These are phyloP conservation scores for Colletotrichum destructivum DNA, from an alignment of 2,329 filamentous ascomycete species.

Conservation along the genomic window DNA sequence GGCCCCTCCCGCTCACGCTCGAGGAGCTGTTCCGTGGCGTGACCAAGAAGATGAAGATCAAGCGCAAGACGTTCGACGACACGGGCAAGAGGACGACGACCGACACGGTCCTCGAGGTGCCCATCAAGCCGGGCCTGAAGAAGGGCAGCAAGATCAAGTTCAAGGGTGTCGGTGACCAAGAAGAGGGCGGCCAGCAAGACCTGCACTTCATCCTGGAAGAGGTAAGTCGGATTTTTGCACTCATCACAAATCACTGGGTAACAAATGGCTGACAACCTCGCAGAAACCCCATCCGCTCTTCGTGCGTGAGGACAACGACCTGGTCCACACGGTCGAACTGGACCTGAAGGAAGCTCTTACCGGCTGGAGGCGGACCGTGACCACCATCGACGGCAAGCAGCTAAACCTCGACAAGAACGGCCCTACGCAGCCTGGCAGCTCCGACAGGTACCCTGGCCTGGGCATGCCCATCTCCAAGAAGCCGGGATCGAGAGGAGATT, in stretches of 20 bases:
- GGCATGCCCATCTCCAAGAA: constrained; percentile 98
- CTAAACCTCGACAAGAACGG: constrained; percentile 84
- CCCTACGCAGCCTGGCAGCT: constrained; percentile 87
- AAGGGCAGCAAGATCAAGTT: constrained; percentile 99
- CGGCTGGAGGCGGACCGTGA: constrained; percentile 92
- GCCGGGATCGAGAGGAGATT: constrained; percentile 85
- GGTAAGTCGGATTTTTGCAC: constrained; percentile 69
- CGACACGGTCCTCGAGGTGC: constrained; percentile 93
- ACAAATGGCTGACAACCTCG: constrained; percentile 57
- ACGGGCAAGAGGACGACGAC: constrained; percentile 87
- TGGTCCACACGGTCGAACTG: constrained; percentile 84
- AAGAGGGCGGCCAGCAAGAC: constrained; percentile 96
- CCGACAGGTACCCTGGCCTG: constrained; percentile 85
- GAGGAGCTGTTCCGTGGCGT: constrained; percentile 91
- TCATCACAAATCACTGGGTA: not conserved
- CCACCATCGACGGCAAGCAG: constrained; percentile 93
- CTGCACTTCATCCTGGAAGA: constrained; percentile 95
- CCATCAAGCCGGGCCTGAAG: constrained; percentile 95
- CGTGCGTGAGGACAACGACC: constrained; percentile 89
- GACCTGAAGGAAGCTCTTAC: constrained; percentile 94
- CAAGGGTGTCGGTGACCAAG: constrained; percentile 96
- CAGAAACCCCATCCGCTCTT: constrained; percentile 91
- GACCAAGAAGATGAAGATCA: constrained; percentile 98
- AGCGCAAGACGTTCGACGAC: constrained; percentile 93
- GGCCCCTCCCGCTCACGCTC: constrained; percentile 82